Base-by-base conservation (phyloP, 345 rosid genomes). In the Arabidopsis suecica region DNA sequence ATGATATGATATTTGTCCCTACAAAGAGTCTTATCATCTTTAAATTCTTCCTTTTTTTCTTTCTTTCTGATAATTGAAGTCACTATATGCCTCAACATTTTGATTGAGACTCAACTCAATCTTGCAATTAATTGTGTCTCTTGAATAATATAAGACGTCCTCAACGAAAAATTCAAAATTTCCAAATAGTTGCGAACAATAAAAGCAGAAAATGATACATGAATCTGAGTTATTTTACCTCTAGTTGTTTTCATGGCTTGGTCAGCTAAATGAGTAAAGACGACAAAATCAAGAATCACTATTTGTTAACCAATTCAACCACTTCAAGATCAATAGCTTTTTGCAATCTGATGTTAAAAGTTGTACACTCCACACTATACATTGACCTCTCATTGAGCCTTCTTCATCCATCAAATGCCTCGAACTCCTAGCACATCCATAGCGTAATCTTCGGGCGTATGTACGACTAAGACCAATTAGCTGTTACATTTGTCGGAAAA, bases 61-160 rank as follows among this genome's bases (percentile, higher is more conserved):
- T 34, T 11, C 4, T 48, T 14, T 9, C 3, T 34, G 75, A 72
- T 65, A 72, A 72, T 66, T 72, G 69, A 60, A 78, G 73, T 78
- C 81, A 66, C 81, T 78, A 59, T 51, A 42, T 72, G 57, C 50
- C 37, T 65, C 76, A 20, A 14, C 47, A 32, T 49, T 72, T 66
- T 61, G 78, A 78, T 78, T 50, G 69, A 23, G 81, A 78, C 81
- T 42, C 74, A 23, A 22, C 65, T 61, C 78, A 72, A 42, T 30
- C 78, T 36, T 72, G 45, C 69, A 65, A 66, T 78, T 60, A 78
- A 66, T 78, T 49, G 53, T 50, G 77, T 66, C 73, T 8, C 59
- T 33, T 33, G 23, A 76, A 61, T 76, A 33, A 76, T 69, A 44
- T 54, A 61, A 40, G 9, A 42, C 36, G 65, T 69, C 75, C 65